Base-by-base conservation (phyloP, 2,329 filamentous ascomycete species). In the Fusarium caatingaense region DNA sequence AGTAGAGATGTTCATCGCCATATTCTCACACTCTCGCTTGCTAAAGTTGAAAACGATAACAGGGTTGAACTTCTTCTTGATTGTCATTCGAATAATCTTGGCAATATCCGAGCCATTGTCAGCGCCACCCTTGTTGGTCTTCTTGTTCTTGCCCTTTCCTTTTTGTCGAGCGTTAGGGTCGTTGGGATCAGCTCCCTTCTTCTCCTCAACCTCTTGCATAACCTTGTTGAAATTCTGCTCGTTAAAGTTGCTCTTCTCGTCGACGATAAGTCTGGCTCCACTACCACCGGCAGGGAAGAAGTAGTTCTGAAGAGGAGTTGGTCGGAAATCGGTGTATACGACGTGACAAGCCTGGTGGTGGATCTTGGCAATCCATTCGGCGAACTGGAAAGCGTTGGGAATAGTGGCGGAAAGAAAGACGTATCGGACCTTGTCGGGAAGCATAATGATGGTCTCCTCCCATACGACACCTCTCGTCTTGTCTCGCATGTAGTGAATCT, bases 41-140 rank as follows among this genome's bases (percentile, higher is more conserved):
- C 94, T 98, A 84, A 99, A 99, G 81, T 95, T 98, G 88, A 99
- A 99, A 41, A 99, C 94, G 78, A 99, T 99, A 75, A 98, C 96
- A 0, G 96, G 96, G 76, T 99, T 98, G 82, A 96, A 97, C 78
- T 92, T 96, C 83, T 94, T 97, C 82, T 93, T 87, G 91, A 99
- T 97, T 74, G 98, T 97, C 96, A 99, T 99, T 80, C 92, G 93
- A 72, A 99, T 92, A 76, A 99, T 97, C 85, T 98, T 98, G 84
- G 93, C 94, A 66, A 99, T 97, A 80, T 99, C 96, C 2, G 88
- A 87, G 21, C 90, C 91, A 28, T 87, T 89, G 65, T 91, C 87
- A 44, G 88, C 87, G n/a, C 92, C 92, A 51, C 94, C 94, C 81
- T 97, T 98, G 81, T 95, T 94, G 6, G 89, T 90, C 81, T 92